Percentiles rank a stretch among this genome's conserved stretches.
These are phyloP conservation scores for Elsinoe australis DNA, from an alignment of 2,329 filamentous ascomycete genomes.

Conservation along the genomic window DNA sequence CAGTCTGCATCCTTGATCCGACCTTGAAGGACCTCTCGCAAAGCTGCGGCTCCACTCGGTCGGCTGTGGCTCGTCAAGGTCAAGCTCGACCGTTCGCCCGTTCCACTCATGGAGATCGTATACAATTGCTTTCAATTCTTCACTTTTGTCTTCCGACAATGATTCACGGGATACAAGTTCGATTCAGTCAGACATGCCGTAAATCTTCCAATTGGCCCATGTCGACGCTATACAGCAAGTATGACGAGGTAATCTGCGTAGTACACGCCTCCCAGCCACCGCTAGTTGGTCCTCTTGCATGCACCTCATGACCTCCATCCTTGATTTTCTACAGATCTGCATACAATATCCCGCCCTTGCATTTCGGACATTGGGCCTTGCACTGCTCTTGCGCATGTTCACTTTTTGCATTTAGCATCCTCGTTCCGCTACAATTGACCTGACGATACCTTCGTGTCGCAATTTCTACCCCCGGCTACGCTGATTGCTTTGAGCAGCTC, in stretches of 20 bases:
- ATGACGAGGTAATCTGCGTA: constrained; percentile 13
- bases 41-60: too few species aligned
- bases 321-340: constrained; percentile 15
- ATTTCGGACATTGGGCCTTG: not conserved
- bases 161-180: not conserved
- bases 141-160: not conserved
- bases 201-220: constrained; percentile 15
- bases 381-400: too few species aligned
- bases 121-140: not conserved
- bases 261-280: constrained; percentile 13
- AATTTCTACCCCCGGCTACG: too few species aligned
- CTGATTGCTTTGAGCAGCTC: too few species aligned
- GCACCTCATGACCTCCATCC: constrained; percentile 13
- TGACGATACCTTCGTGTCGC: too few species aligned
- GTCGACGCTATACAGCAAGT: not conserved
- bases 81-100: constrained; percentile 7
- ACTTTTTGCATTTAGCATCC: too few species aligned
- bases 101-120: not conserved
- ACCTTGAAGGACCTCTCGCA: too few species aligned
- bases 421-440: constrained; percentile 2
- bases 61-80: too few species aligned
- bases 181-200: not conserved
- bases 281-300: constrained; percentile 6
- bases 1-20: too few species aligned
- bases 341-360: constrained; percentile 11